Conservation (phyloP, 495 filamentous ascomycete species). For the Neurospora intermedia region DNA sequence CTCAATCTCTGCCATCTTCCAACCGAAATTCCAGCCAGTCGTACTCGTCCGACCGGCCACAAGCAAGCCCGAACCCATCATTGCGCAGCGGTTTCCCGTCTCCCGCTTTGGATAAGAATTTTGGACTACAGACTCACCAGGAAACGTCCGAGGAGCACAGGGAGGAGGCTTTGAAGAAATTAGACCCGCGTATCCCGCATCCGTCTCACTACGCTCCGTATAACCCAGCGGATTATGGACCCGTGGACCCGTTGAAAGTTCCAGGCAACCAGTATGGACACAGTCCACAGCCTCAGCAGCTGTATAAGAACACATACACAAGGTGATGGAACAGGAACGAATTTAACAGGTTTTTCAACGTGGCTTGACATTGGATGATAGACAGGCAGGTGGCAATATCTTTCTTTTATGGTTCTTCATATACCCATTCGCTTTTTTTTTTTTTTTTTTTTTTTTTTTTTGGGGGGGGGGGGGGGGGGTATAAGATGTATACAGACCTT, state of each 20-base stretch:
- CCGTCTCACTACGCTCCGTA: slow-evolving; percentile 23
- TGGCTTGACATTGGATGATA: not conserved
- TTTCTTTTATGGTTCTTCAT: not conserved
- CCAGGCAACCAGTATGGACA: not conserved
- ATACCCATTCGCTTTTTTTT: not conserved
- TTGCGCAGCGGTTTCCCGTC: slow-evolving; percentile 21
- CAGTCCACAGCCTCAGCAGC: not conserved
- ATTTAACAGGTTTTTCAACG: not conserved
- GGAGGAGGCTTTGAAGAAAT: slow-evolving; percentile 14
- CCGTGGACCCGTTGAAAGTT: slow-evolving; percentile 5
- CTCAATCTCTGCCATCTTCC: not conserved
- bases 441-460: no score
- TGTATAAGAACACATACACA: not conserved
- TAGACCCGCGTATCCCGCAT: slow-evolving; percentile 12
- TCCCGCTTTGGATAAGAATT: slow-evolving; percentile 24
- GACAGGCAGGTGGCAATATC: not conserved
- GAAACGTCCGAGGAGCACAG: slow-evolving; percentile 33
- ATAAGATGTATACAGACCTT: not conserved
- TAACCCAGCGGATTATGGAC: slow-evolving; percentile 35
- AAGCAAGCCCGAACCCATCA: slow-evolving; percentile 18
- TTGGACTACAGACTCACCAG: slow-evolving; percentile 25
- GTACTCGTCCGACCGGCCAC: slow-evolving; percentile 18
- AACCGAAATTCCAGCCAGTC: slow-evolving; percentile 24
- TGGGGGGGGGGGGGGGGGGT: no score
- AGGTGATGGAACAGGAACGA: not conserved